Evolutionary conservation across 1,284 basidiomycete genomes (phyloP).

Genomic region (Pisolithus thermaeus): DNA sequence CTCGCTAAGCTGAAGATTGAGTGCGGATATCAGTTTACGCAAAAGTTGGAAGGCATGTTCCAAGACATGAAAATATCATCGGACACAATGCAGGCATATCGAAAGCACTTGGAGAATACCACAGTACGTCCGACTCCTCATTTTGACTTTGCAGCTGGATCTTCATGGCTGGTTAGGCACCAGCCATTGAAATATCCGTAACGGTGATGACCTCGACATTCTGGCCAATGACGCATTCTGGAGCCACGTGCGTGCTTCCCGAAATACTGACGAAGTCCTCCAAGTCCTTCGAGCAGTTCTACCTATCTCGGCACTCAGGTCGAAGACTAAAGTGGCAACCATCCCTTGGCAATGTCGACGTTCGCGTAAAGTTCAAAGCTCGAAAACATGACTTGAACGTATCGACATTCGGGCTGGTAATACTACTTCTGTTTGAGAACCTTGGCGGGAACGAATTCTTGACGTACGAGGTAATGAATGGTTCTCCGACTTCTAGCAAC

Average conservation of each 20-base stretch:
- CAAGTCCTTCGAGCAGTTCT: slow-evolving; percentile 85
- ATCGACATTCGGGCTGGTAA: slow-evolving; percentile 85
- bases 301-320: slow-evolving; percentile 85
- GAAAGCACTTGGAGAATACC: slow-evolving; percentile 49
- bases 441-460: slow-evolving; percentile 63
- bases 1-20: slow-evolving; percentile 97
- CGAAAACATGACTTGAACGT: slow-evolving; percentile 89
- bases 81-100: slow-evolving; percentile 80
- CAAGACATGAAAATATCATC: slow-evolving; percentile 91
- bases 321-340: slow-evolving; percentile 92
- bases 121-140: slow-evolving; percentile 36
- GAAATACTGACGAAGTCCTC: slow-evolving; percentile 57
- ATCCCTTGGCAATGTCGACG: slow-evolving; percentile 88
- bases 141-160: slow-evolving; percentile 1
- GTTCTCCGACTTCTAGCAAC: no score
- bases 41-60: slow-evolving; percentile 99
- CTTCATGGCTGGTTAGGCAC: slow-evolving; percentile 39
- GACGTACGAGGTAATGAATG: slow-evolving; percentile 54
- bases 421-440: slow-evolving; percentile 86
- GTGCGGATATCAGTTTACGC: slow-evolving; percentile 95
- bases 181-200: slow-evolving; percentile 76
- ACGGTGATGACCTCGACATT: slow-evolving; percentile 90
- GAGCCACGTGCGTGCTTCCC: slow-evolving; percentile 65
- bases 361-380: slow-evolving; percentile 77
- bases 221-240: slow-evolving; percentile 77